Evolutionary conservation across 2,329 filamentous ascomycete genomes (phyloP).

Genomic region (Zarea fungicola): DNA sequence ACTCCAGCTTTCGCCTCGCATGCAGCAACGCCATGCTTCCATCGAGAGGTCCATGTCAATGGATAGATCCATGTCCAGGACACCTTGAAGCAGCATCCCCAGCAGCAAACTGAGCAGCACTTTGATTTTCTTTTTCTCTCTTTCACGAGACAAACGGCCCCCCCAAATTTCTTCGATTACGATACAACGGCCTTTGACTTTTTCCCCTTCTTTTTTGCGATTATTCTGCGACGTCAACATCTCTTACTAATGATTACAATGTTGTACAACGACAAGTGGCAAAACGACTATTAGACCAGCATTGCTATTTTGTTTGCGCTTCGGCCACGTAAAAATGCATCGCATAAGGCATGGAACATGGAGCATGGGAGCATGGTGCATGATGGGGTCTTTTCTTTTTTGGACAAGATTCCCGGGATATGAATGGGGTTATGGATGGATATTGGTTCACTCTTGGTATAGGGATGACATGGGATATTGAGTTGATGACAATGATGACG

Average conservation of each 20-base stretch:
- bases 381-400: too few relatives aligned
- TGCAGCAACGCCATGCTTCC: conserved; percentile 58
- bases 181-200: not conserved
- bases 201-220: not conserved
- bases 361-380: too few relatives aligned
- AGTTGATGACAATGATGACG: too few relatives aligned
- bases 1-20: conserved; percentile 53
- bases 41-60: conserved; percentile 52
- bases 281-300: not conserved
- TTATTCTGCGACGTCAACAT: not conserved
- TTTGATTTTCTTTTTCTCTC: not conserved
- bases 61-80: conserved; percentile 39
- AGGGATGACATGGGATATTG: too few relatives aligned
- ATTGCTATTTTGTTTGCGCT: not conserved
- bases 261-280: conserved; percentile 1
- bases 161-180: too few relatives aligned
- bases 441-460: too few relatives aligned
- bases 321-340: not conserved
- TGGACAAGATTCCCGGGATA: not conserved
- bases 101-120: too few relatives aligned
- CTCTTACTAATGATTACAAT: conserved; percentile 1
- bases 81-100: too few relatives aligned
- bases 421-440: too few relatives aligned
- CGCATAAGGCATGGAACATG: not conserved
- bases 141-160: not conserved